A percentile compares a stretch with the other conserved stretches of the same genome.
Conservation (phyloP, 495 filamentous ascomycete species). For the Rusavskia elegans region DNA sequence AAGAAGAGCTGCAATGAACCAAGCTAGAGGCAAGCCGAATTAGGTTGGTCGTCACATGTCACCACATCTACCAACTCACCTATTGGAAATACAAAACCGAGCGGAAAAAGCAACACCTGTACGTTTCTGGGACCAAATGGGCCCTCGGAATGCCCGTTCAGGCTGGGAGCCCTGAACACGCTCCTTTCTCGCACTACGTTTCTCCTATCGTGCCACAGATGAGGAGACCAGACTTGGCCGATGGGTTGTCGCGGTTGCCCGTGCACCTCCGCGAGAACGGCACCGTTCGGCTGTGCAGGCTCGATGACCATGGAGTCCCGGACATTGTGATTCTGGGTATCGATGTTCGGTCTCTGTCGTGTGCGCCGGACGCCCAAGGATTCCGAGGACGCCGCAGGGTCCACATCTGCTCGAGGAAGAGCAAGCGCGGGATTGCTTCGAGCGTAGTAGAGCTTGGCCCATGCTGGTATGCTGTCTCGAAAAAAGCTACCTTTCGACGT, state of each 20-base stretch:
- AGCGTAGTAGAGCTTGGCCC: conserved; percentile 43
- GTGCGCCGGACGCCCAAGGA: conserved; percentile 34
- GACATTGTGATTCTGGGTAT: conserved; percentile 11
- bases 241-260: conserved; percentile 3
- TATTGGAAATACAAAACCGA: conserved; percentile 77
- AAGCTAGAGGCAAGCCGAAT: conserved; percentile 30
- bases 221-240: conserved; percentile 47
- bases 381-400: conserved; percentile 16
- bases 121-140: conserved; percentile 53
- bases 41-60: background rate
- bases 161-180: conserved; percentile 53
- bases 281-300: conserved; percentile 6
- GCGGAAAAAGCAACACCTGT: conserved; percentile 73
- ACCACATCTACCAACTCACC: conserved; percentile 9
- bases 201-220: conserved; percentile 48
- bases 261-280: conserved; percentile 4
- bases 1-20: conserved; percentile 74
- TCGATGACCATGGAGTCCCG: conserved; percentile 7
- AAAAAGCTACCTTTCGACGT: conserved; percentile 36
- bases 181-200: conserved; percentile 29
- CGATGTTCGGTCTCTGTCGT: conserved; percentile 29
- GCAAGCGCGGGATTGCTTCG: conserved; percentile 10
- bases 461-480: conserved; percentile 40
- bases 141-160: conserved; percentile 45
- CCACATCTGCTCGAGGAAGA: background rate